Evolutionary conservation across 129 eudicot genomes (phyloP), one percentile per base, ranked within the genome.

Genomic region (Ambrosia artemisiifolia): DNA sequence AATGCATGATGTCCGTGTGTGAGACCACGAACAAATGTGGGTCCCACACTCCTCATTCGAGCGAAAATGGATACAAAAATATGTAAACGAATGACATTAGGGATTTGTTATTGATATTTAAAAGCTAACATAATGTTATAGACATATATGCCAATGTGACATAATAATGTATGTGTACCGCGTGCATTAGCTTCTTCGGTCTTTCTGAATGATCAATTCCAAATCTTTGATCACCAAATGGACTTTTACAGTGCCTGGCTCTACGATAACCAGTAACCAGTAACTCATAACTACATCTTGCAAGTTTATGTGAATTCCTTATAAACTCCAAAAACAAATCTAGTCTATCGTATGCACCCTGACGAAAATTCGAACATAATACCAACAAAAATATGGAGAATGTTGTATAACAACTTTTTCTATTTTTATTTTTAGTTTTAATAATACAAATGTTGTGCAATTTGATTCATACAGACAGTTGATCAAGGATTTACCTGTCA

Each of bases 241-340:
- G 73, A 80, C 64, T 42, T 77, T 80, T 82, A 19, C 62, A 61
- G 44, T 83, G 64, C 9, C 88, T 80, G 1, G 79, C 91, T 65
- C 86, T 65, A 40, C 80, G 71, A 50, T 85, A 85, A 35, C 91
- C 88, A 67, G 79, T 83, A 70, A 75, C 77, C 74, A 88, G 70
- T 64, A 88, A 69, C 75, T 88, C 91, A 75, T 83, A 86, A 82
- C 70, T 79, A 2, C 91, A 67, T 77, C 78, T 76, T 35, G 63
- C 51, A 35, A 88, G 75, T 68, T 74, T 66, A 75, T 81, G 73
- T 2, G 87, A 76, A 63, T 13, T 71, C 64, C 72, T 83, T 48
- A 85, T 50, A 65, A 76, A 55, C 76, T 83, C 87, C 84, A 88
- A 67, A 71, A 85, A 88, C 20, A 81, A 34, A 36, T 85, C 84